These are phyloP conservation scores for Sequoiadendron giganteum DNA, from an alignment of 75 land plant genomes.

Conservation along the genomic window DNA sequence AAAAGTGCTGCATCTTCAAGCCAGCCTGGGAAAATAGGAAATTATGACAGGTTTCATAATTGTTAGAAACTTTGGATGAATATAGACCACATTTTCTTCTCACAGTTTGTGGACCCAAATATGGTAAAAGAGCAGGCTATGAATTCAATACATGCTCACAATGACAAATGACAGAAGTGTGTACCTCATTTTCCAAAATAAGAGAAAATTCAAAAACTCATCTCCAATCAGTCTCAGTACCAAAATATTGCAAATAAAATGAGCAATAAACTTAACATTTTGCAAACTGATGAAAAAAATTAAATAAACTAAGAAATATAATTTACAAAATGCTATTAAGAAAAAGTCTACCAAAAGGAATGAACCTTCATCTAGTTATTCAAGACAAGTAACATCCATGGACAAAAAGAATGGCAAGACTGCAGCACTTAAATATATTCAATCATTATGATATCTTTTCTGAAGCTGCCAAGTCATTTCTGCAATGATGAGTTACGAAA, in stretches of 20 bases:
- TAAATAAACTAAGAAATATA: neutral
- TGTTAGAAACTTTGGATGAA: neutral
- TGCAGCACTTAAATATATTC: neutral
- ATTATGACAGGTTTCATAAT: neutral
- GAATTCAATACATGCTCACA: neutral
- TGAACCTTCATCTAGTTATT: neutral
- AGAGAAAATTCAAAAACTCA: neutral
- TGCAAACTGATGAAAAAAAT: neutral
- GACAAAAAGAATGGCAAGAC: neutral
- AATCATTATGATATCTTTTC: neutral
- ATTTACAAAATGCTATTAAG: neutral
- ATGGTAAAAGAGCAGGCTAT: neutral
- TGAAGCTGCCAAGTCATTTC: neutral
- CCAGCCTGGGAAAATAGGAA: conserved; percentile 62
- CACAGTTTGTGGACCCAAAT: neutral
- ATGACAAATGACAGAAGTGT: neutral
- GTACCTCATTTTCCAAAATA: neutral
- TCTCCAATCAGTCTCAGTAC: neutral
- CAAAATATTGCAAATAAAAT: neutral
- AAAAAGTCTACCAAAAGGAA: neutral
- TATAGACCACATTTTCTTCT: neutral
- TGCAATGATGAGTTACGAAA: neutral
- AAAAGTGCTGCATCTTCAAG: conserved; percentile 97
- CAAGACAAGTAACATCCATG: neutral
- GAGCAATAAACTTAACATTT: neutral